Base-by-base conservation (phyloP, 2,329 filamentous ascomycete genomes). In the Cadophora sp. region DNA sequence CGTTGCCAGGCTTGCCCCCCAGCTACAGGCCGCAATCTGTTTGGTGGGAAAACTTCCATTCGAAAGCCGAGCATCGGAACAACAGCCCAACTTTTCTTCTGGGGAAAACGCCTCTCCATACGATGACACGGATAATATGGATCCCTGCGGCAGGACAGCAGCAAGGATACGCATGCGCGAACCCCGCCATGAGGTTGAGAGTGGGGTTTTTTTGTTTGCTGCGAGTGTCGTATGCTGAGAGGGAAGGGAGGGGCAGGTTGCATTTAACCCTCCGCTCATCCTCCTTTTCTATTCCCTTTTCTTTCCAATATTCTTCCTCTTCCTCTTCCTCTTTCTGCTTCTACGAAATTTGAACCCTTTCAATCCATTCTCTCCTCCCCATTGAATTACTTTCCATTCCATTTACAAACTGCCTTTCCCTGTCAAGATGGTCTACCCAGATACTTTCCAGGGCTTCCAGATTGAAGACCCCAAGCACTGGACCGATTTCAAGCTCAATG, bases 381-480 rank as follows among this genome's bases (percentile, higher is more conserved):
- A 18, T 24, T 43, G 2, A 39, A 22, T 39, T 41, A 20, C 36
- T 3, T 36, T 43, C 36, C 22, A 27, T 43, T 18, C 36, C 36
- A 58, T 41, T 43, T 39, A 41, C n/a, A 22, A 20, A n/a, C n/a
- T n/a, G n/a, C n/a, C 18, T 41, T 7, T 24, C 27, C 14, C 55
- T 61, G 18, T 20, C 64, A 73, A 67, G 62, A 76, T 76, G 75
- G 69, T 70, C 41, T 84, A 86, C 73, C 85, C 85, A 73, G 86
- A 89, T 47, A 83, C 86, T 71, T 89, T 88, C 78, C 83, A 81
- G 66, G 85, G 87, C 70, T 89, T 89, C 80, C 85, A 88, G 79
- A 84, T 88, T 74, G 70, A 74, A 36, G 72, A 73, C 58, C 73
- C 76, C 0, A 67, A 72, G 39, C 71, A 74, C 55, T 76, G 73